Base-by-base conservation (phyloP, 371 early-diverging fungal genomes). In the Apophysomyces variabilis region DNA sequence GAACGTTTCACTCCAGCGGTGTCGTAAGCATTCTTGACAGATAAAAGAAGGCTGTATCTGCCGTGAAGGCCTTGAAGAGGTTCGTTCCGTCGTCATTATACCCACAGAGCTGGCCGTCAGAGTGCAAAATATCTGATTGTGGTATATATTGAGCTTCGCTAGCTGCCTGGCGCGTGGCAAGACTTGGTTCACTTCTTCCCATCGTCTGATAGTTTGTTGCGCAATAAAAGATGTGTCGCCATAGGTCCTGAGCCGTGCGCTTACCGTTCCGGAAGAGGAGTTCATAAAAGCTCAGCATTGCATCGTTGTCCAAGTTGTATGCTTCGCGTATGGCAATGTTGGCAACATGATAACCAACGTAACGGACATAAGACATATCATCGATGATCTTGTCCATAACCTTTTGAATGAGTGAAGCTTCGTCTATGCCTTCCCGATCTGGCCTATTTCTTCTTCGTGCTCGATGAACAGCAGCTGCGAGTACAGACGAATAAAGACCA, bases 41-140 rank as follows among this genome's bases (percentile, higher is more conserved):
- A 32, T 14, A 32, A 5, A 26, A 32, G 47, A 46, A 50, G 0
- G 47, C 62, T n/a, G n/a, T 26, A 14, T 62, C 62, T 0, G 11
- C 35, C 14, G 44, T 4, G n/a, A 62, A 62, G n/a, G 62, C 62
- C 50, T 62, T 62, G 47, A 62, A 46, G 32, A 36, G 38, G 13
- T 26, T 35, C n/a, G 54, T 46, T 46, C n/a, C 5, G 16, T 46
- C 16, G n/a, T 5, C 8, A 46, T 13, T 46, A 12, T 44, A 0
- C 37, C 43, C 2, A 5, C 1, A 21, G 16, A 60, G 41, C 14
- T 5, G 4, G 18, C 45, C 60, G 13, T 32, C 21, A 12, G 6
- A 7, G 7, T 37, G 37, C 39, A 60, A 18, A 16, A 32, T 43
- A 26, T 16, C 18, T 14, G 43, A 32, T 0, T 41, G 6, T 5